Conservation (phyloP, 306 rosid species). For the Rosa lucieae region DNA sequence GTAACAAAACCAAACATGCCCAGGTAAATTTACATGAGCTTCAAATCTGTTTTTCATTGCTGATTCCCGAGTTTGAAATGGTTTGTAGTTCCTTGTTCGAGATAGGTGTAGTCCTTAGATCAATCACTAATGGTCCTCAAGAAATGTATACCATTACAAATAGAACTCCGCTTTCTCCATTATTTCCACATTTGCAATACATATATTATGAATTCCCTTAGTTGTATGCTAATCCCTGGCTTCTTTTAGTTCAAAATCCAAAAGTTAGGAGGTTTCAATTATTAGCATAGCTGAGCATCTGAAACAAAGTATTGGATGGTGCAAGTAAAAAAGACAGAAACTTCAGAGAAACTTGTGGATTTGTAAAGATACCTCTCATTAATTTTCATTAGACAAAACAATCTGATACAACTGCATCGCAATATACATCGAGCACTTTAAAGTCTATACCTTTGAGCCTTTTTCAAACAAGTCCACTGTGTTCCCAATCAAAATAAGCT, state of each 20-base stretch:
- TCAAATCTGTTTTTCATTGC: no score
- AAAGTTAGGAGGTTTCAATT: no score
- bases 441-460: neutral
- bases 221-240: no score
- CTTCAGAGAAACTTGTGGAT: neutral
- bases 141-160: no score
- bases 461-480: neutral
- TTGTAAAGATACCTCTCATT: neutral
- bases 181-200: neutral
- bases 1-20: no score
- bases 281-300: neutral
- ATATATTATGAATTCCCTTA: neutral
- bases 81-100: no score
- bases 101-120: no score
- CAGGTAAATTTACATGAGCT: no score
- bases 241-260: neutral
- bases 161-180: neutral
- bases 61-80: no score
- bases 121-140: no score
- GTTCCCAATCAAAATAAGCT: neutral
- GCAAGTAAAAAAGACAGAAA: neutral
- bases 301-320: neutral
- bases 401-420: neutral
- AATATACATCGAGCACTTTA: no score
- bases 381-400: neutral